Percentiles rank a stretch among this genome's conserved stretches.
Conservation (phyloP, 441 rosid genomes). For the Croton setiger region DNA sequence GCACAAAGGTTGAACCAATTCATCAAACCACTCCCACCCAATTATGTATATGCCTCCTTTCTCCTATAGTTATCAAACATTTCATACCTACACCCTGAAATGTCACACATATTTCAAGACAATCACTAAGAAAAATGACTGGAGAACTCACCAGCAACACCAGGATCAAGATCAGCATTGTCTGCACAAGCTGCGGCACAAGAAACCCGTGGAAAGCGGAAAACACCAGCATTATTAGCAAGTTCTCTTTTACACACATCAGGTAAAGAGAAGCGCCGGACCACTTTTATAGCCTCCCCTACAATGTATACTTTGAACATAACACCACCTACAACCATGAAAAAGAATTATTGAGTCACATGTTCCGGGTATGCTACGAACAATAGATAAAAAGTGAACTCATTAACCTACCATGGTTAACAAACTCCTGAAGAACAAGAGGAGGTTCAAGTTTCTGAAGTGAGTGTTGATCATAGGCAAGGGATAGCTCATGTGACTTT, state of each 20-base stretch:
- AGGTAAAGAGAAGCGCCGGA: slow-evolving; percentile 62
- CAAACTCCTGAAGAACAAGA: slow-evolving; percentile 65
- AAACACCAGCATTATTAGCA: slow-evolving; percentile 55
- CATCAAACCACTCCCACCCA: not conserved
- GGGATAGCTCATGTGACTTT: slow-evolving; percentile 61
- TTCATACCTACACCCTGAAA: not conserved
- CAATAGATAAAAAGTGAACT: not conserved
- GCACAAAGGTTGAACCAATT: slow-evolving; percentile 3
- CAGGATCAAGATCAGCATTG: slow-evolving; percentile 82
- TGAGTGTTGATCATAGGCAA: slow-evolving; percentile 54
- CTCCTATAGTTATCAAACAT: not conserved
- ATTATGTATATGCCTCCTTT: not conserved
- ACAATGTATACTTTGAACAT: slow-evolving; percentile 69
- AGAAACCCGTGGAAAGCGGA: slow-evolving; percentile 81
- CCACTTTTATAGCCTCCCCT: slow-evolving; percentile 61
- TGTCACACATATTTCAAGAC: slow-evolving; percentile 3
- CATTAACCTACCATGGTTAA: slow-evolving; percentile 52
- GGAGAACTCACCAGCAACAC: slow-evolving; percentile 58
- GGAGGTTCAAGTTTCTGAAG: slow-evolving; percentile 59
- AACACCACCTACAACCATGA: slow-evolving; percentile 61
- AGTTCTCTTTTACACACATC: slow-evolving; percentile 62
- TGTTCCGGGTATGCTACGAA: not conserved
- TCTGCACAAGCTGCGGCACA: slow-evolving; percentile 94
- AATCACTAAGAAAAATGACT: not conserved
- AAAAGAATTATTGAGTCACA: slow-evolving; percentile 5